Percentiles rank a stretch among this genome's conserved stretches.
phyloP scores from a whole-genome alignment of 2,329 filamentous ascomycete species.

The Neonectria neomacrospora region DNA sequence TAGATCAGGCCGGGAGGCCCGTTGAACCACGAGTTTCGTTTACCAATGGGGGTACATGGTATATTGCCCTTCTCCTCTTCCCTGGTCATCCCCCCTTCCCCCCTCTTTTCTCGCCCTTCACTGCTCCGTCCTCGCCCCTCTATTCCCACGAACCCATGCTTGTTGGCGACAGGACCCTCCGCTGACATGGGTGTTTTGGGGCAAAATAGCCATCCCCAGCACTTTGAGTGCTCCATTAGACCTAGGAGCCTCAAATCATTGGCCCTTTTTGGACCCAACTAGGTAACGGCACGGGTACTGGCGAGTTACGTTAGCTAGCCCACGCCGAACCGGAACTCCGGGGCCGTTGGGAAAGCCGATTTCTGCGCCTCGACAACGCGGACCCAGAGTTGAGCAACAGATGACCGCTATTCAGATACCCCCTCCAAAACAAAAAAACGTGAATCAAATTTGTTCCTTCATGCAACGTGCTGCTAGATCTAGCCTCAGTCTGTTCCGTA shows the following conservation, averaged over 20 bases:
- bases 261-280: slow-evolving; percentile 28
- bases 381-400: slow-evolving; percentile 19
- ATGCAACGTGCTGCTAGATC: slow-evolving; percentile 16
- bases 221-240: slow-evolving; percentile 46
- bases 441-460: slow-evolving; percentile 26
- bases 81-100: background rate
- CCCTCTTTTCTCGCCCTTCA: slow-evolving; percentile 3
- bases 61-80: slow-evolving; percentile 21
- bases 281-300: slow-evolving; percentile 4
- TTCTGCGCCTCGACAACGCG: slow-evolving; percentile 12
- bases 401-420: slow-evolving; percentile 10
- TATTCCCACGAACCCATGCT: slow-evolving; percentile 16
- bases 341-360: slow-evolving; percentile 18
- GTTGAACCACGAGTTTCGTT: slow-evolving; percentile 45
- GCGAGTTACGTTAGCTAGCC: background rate
- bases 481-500: background rate
- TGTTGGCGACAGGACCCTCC: background rate
- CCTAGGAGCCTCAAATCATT: slow-evolving; percentile 31
- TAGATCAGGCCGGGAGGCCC: slow-evolving; percentile 38
- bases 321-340: slow-evolving; percentile 1
- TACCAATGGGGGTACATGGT: slow-evolving; percentile 50
- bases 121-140: slow-evolving; percentile 13
- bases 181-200: slow-evolving; percentile 12
- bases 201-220: slow-evolving; percentile 46
- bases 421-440: slow-evolving; percentile 10